Percentiles rank a stretch among this genome's conserved stretches.
These are phyloP conservation scores for Yarrowia osloensis DNA, from an alignment of 805 yeast genomes.

Conservation along the genomic window DNA sequence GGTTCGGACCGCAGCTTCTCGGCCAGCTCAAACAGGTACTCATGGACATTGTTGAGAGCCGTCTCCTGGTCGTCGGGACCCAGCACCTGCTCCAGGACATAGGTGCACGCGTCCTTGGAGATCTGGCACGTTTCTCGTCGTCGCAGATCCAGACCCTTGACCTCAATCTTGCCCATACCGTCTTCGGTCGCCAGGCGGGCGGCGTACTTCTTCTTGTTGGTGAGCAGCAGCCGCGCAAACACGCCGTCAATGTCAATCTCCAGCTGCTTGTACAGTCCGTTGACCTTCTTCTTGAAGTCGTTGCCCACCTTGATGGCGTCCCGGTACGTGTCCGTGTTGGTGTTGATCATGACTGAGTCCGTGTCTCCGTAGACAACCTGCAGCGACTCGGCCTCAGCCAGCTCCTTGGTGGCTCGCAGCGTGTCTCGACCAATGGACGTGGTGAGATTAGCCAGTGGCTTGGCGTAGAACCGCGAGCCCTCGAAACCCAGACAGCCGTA, in stretches of 20 bases:
- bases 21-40: slow-evolving; percentile 64
- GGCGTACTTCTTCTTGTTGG: slow-evolving; percentile 97
- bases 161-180: slow-evolving; percentile 72
- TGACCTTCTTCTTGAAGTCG: slow-evolving; percentile 79
- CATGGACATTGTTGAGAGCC: slow-evolving; percentile 69
- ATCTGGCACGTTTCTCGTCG: slow-evolving; percentile 95
- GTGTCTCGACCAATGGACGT: slow-evolving; percentile 96
- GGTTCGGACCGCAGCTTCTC: slow-evolving; percentile 59
- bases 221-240: slow-evolving; percentile 77
- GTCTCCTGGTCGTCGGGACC: slow-evolving; percentile 75
- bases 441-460: slow-evolving; percentile 92
- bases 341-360: slow-evolving; percentile 97
- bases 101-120: slow-evolving; percentile 83
- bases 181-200: slow-evolving; percentile 68
- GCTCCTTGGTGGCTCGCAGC: slow-evolving; percentile 84
- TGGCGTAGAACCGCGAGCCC: slow-evolving; percentile 90
- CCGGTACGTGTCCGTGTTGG: slow-evolving; percentile 65
- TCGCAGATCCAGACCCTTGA: slow-evolving; percentile 94
- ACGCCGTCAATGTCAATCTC: slow-evolving; percentile 96
- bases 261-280: slow-evolving; percentile 79
- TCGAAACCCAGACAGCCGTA: slow-evolving; percentile 96
- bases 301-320: slow-evolving; percentile 85
- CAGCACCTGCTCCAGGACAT: slow-evolving; percentile 68
- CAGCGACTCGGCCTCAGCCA: slow-evolving; percentile 82
- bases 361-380: slow-evolving; percentile 97